Evolutionary conservation across 2,329 filamentous ascomycete species (phyloP), one percentile per base, ranked within the genome.

Genomic region (Allantophomopsis cytisporea): DNA sequence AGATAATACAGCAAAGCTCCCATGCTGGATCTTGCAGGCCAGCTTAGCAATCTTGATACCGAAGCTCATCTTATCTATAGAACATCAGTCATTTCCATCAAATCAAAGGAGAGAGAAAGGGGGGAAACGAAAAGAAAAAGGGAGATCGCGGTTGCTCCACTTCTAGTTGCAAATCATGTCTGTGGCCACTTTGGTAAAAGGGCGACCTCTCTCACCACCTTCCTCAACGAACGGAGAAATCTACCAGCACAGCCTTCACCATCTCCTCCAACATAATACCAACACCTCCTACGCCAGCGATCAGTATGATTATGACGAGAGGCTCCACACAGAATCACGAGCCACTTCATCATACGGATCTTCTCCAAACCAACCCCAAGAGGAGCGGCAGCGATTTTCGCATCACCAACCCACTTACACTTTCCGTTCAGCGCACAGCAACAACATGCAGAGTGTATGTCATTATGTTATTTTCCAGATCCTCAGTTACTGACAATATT

Each of bases 201-300:
- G 52, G 39, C 52, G 57, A 35, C 60, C 65, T 30, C 62, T 60
- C 34, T 70, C 69, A 16, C 68, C 69, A 42, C 61, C 63, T 39
- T 61, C 61, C 15, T 64, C 62, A 37, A 54, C 54, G 39, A 51
- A 52, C 40, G 54, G 54, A 41, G 60, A 63, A 35, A 45, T 54
- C 20, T 55, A 64, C 18, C 59, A 62, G n/a, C 55, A 58, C 41
- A 59, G 60, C 31, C 59, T 66, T 42, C 58, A 62, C 36, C 60
- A 67, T 16, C 46, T 68, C 20, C 52, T 64, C 37, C 60, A 64
- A 41, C 62, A 68, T 45, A 68, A 68, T 50, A 50, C 56, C 32
- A 50, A 47, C 31, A 51, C 46, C 18, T 42, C 50, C 15, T 56
- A 47, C 38, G 51, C 47, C 35, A 45, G 50, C 34, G 45, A 48